Percentiles rank a stretch among this genome's conserved stretches.
Conservation (phyloP, 495 filamentous ascomycete species). For the Neurospora sp. region DNA sequence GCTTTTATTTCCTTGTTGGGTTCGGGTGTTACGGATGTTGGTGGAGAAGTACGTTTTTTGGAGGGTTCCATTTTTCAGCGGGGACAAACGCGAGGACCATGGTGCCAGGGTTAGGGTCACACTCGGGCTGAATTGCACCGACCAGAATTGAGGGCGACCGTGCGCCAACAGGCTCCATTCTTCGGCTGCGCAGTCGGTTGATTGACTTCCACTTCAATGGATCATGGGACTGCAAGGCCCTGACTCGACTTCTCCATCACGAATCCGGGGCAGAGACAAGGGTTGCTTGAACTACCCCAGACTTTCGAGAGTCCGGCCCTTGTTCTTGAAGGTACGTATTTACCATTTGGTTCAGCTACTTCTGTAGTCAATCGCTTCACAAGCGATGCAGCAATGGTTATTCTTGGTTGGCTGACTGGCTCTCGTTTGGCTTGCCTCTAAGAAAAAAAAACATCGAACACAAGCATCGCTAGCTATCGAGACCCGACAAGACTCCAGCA, state of each 20-base stretch:
- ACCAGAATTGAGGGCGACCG: not conserved
- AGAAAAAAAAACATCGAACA: not conserved
- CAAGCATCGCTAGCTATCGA: not conserved
- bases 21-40: not conserved
- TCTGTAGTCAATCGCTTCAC: not conserved
- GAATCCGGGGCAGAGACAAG: not conserved
- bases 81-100: not conserved
- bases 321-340: not conserved
- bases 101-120: not conserved
- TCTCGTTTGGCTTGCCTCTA: not conserved
- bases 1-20: not conserved
- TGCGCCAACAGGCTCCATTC: not conserved
- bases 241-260: not conserved
- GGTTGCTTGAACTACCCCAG: not conserved
- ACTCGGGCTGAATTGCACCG: not conserved
- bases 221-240: not conserved
- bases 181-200: not conserved
- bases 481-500: not conserved
- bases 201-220: not conserved
- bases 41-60: not conserved
- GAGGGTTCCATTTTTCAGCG: not conserved
- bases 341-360: not conserved
- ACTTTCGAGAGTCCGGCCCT: not conserved
- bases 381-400: not conserved
- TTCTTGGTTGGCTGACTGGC: not conserved